Percentiles rank a stretch among this genome's conserved stretches.
phyloP scores from a whole-genome alignment of 2,329 filamentous ascomycete genomes.

The Diaporthe longicolla region DNA sequence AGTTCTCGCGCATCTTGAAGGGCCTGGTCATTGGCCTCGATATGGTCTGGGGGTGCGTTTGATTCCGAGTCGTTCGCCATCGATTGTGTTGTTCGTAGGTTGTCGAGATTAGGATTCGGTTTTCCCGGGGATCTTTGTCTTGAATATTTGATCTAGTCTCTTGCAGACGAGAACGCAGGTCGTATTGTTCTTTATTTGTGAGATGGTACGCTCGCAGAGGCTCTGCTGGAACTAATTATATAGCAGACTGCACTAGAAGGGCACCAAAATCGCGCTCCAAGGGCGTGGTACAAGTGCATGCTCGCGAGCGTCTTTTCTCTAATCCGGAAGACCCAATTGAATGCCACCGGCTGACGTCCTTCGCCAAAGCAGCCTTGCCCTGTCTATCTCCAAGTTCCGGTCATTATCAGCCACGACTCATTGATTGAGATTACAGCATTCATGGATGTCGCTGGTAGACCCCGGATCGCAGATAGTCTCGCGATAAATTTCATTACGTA shows the following conservation, averaged over 20 bases:
- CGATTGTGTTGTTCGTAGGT: not conserved
- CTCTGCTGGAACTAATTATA: not conserved
- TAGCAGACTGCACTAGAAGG: not conserved
- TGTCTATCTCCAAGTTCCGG: not conserved
- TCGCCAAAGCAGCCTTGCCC: not conserved
- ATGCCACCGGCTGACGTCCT: not conserved
- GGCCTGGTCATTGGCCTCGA: not conserved
- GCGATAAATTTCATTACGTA: conserved; percentile 8
- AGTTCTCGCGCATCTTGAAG: conserved; percentile 14
- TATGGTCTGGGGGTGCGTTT: not conserved
- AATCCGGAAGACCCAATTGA: not conserved
- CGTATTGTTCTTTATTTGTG: not conserved
- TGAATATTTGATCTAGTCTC: not conserved
- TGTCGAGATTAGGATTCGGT: not conserved
- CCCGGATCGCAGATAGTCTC: not conserved
- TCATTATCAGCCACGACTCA: not conserved
- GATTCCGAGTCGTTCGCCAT: conserved; percentile 12
- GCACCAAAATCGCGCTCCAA: not conserved
- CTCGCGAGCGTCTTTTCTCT: not conserved
- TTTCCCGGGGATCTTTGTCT: not conserved
- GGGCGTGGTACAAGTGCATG: not conserved
- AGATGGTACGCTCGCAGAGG: no score
- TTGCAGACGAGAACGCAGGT: not conserved
- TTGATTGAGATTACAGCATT: not conserved
- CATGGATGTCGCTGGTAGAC: not conserved